Evolutionary conservation across 371 early-diverging fungal species (phyloP).

Genomic region (Mortierella sp.): DNA sequence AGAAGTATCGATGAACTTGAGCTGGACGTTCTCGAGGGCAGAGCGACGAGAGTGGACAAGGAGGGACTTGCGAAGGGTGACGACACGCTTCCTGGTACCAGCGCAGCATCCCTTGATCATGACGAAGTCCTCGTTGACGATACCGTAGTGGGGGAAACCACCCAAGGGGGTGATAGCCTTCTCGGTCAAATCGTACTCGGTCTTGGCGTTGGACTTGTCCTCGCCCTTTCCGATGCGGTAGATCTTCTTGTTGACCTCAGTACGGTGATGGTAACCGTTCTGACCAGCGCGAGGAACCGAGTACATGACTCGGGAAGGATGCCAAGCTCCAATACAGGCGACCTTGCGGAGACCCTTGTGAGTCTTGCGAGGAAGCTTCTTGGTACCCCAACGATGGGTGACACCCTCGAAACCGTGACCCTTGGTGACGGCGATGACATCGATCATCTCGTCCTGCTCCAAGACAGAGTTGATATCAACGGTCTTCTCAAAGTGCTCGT

Average conservation of each 20-base stretch:
- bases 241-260: constrained; percentile 99
- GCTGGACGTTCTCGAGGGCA: constrained; percentile 95
- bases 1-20: constrained; percentile 99
- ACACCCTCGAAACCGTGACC: constrained; percentile 99
- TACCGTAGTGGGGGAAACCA: constrained; percentile 99
- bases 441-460: constrained; percentile 99
- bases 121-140: constrained; percentile 98
- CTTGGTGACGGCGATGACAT: constrained; percentile 99
- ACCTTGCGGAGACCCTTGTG: constrained; percentile 99
- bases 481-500: constrained; percentile 98
- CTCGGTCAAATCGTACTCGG: constrained; percentile 98
- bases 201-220: constrained; percentile 90
- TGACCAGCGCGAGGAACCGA: constrained; percentile 99
- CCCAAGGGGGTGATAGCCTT: constrained; percentile 99
- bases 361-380: constrained; percentile 99
- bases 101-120: constrained; percentile 99
- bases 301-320: constrained; percentile 99
- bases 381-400: constrained; percentile 99
- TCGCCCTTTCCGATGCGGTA: constrained; percentile 98
- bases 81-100: constrained; percentile 98
- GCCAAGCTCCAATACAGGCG: constrained; percentile 99
- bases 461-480: constrained; percentile 93
- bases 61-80: constrained; percentile 99
- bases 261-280: constrained; percentile 99
- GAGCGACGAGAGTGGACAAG: constrained; percentile 94